Evolutionary conservation across 1,284 basidiomycete species (phyloP), one percentile per base, ranked within the genome.

Genomic region (Takashimella tepidaria): DNA sequence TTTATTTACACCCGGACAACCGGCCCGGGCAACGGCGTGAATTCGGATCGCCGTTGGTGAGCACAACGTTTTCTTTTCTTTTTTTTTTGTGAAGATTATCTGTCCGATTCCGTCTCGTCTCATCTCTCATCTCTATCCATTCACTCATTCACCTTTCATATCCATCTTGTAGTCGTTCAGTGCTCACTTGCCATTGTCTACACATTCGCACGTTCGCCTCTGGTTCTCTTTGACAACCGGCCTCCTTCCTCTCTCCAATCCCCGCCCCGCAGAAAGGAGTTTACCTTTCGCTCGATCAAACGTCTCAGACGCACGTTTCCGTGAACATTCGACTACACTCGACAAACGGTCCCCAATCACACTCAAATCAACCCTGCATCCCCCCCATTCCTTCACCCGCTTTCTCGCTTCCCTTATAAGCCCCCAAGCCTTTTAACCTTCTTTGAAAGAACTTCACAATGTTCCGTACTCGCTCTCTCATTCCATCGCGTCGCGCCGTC

Each of bases 381-480:
- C 31, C 16, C 31, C 31, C 16, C 31, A 16, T 8, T 37, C 31
- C 31, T 8, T 37, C 31, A n/a, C 31, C 31, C 31, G 8, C 31
- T 37, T 37, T 37, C 10, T 37, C 31, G 10, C 8, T 37, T n/a
- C n/a, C n/a, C n/a, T n/a, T n/a, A n/a, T n/a, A n/a, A n/a, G n/a
- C n/a, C n/a, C n/a, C n/a, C n/a, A n/a, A n/a, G n/a, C n/a, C n/a
- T n/a, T n/a, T n/a, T n/a, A n/a, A n/a, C n/a, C n/a, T n/a, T n/a
- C n/a, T n/a, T n/a, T n/a, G n/a, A n/a, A n/a, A n/a, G n/a, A n/a
- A n/a, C n/a, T n/a, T 40, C 26, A 59, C 37, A 53, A 69, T 69
- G 67, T 67, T 63, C 59, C 55, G 65, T 55, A 57, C 57, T 25
- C 54, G 57, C 37, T 51, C 58, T 8, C 40, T 57, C 49, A 55